Evolutionary conservation across 441 rosid species (phyloP).

Genomic region (Breynia disticha): DNA sequence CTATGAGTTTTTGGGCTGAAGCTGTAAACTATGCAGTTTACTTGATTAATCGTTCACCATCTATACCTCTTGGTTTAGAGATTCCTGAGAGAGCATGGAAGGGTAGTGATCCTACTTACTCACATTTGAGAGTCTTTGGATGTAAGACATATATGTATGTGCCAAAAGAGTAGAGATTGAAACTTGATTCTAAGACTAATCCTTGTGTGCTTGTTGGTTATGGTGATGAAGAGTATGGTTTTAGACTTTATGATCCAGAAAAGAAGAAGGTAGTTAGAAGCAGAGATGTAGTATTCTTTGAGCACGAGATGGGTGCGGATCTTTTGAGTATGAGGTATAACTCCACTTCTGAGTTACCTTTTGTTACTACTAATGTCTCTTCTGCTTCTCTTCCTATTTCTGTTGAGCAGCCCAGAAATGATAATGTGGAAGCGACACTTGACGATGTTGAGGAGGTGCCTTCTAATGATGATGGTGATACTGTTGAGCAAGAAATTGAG

Average conservation of each 20-base stretch:
- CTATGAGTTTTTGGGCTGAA: too few species aligned
- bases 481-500: neutral
- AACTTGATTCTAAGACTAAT: constrained; percentile 2
- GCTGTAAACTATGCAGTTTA: neutral
- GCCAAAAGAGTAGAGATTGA: constrained; percentile 4
- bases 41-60: neutral
- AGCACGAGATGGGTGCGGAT: constrained; percentile 1
- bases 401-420: too few species aligned
- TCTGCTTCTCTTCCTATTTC: too few species aligned
- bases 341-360: neutral
- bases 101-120: neutral
- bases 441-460: neutral
- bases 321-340: neutral
- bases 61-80: neutral
- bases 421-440: neutral
- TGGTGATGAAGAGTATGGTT: neutral
- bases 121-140: constrained; percentile 4
- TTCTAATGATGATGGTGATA: neutral
- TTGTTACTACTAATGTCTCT: neutral
- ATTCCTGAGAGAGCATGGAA: neutral
- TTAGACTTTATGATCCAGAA: constrained; percentile 3
- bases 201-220: neutral
- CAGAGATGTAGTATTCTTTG: neutral
- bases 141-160: neutral
- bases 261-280: neutral